Conservation (phyloP, 257 asterid species). For the Capsicum pubescens region DNA sequence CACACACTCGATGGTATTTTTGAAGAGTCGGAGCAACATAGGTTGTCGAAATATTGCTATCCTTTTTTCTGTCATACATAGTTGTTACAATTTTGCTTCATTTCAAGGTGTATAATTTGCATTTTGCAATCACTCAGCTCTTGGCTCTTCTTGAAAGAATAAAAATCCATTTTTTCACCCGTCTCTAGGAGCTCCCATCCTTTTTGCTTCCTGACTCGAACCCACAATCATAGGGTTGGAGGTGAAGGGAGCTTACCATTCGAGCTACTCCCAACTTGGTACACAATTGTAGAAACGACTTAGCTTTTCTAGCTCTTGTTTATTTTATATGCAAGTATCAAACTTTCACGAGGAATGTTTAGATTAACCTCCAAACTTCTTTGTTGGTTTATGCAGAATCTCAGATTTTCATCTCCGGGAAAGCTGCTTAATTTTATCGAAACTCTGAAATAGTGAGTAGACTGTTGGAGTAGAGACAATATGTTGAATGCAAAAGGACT, state of each 20-base stretch:
- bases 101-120: neutral
- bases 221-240: no score
- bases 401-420: neutral
- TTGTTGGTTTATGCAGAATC: constrained; percentile 9
- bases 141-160: neutral
- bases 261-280: neutral
- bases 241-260: no score
- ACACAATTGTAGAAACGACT: neutral
- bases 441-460: neutral
- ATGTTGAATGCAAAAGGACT: neutral
- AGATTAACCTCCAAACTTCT: neutral
- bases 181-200: no score
- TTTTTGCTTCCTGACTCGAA: no score
- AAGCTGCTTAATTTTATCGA: neutral
- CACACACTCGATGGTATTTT: neutral
- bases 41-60: neutral
- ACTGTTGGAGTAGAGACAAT: constrained; percentile 12
- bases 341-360: neutral
- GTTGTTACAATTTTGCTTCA: neutral
- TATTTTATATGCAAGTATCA: neutral
- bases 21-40: neutral
- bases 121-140: neutral
- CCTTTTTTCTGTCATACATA: neutral
- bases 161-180: neutral
- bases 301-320: neutral